A percentile compares a stretch with the other conserved stretches of the same genome.
These are phyloP conservation scores for Aspergillus novoparasiticus DNA, from an alignment of 2,329 filamentous ascomycete species.

Conservation along the genomic window DNA sequence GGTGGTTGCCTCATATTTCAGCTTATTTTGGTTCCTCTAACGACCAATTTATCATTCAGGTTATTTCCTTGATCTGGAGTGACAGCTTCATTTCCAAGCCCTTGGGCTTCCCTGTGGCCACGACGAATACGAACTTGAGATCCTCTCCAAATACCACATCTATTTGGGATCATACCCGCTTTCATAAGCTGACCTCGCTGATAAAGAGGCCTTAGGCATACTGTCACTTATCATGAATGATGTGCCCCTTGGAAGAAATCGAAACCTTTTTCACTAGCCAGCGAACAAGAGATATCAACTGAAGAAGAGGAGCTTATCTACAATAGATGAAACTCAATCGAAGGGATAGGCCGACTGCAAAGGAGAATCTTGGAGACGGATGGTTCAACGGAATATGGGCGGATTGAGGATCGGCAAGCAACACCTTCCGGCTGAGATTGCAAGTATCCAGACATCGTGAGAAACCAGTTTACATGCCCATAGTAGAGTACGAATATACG, in stretches of 20 bases:
- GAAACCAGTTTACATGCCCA: no score
- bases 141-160: conserved; percentile 20
- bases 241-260: neutral
- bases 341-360: neutral
- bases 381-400: neutral
- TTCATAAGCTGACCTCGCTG: conserved; percentile 1
- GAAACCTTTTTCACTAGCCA: neutral
- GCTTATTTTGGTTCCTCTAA: neutral
- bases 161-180: conserved; percentile 23
- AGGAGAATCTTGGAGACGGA: neutral
- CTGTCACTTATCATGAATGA: neutral
- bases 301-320: neutral
- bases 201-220: neutral
- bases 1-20: conserved; percentile 5
- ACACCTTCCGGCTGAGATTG: no score
- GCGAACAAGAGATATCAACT: neutral
- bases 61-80: conserved; percentile 22
- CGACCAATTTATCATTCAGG: neutral
- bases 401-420: no score
- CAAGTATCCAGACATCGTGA: no score
- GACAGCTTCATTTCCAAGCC: conserved; percentile 22
- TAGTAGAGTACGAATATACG: no score
- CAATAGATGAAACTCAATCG: neutral
- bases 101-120: conserved; percentile 13
- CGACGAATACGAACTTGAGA: conserved; percentile 24